These are phyloP conservation scores for Verticillium longisporum DNA, from an alignment of 2,329 filamentous ascomycete species.

Conservation along the genomic window DNA sequence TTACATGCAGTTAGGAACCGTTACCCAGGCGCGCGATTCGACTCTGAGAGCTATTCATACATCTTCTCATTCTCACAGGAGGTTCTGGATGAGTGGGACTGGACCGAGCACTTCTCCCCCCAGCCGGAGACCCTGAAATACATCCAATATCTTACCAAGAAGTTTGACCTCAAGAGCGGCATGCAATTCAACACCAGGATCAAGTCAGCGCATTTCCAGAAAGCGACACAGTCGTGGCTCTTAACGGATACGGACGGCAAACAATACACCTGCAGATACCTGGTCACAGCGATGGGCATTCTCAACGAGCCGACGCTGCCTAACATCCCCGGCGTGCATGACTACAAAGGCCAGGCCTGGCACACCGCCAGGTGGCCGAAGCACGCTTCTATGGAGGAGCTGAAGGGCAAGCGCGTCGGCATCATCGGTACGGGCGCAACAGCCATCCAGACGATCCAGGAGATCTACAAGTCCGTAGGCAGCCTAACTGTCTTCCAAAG, in stretches of 20 bases:
- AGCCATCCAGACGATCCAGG: slow-evolving; percentile 22
- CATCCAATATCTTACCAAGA: slow-evolving; percentile 18
- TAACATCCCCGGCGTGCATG: slow-evolving; percentile 18
- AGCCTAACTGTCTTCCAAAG: slow-evolving; percentile 24
- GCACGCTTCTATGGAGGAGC: slow-evolving; percentile 1
- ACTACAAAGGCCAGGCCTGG: slow-evolving; percentile 10
- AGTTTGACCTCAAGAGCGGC: slow-evolving; percentile 26
- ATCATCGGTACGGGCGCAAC: slow-evolving; percentile 25
- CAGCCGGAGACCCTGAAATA: slow-evolving; percentile 29
- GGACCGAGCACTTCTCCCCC: slow-evolving; percentile 25
- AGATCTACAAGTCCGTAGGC: slow-evolving; percentile 17
- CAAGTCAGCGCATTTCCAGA: slow-evolving; percentile 19
- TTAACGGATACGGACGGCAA: slow-evolving; percentile 17
- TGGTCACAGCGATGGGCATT: slow-evolving; percentile 17
- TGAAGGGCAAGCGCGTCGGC: slow-evolving; percentile 17
- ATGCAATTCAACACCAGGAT: slow-evolving; percentile 23
- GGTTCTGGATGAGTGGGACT: slow-evolving; percentile 33
- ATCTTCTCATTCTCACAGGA: slow-evolving; percentile 33
- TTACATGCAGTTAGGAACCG: slow-evolving; percentile 19
- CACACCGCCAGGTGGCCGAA: slow-evolving; percentile 14
- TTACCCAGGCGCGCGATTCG: slow-evolving; percentile 39
- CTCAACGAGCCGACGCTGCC: slow-evolving; percentile 24
- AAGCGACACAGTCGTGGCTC: slow-evolving; percentile 16
- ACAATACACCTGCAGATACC: slow-evolving; percentile 16
- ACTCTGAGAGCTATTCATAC: slow-evolving; percentile 39